Conservation (phyloP, 352 stramenopile species). For the Phytophthora brassicae region DNA sequence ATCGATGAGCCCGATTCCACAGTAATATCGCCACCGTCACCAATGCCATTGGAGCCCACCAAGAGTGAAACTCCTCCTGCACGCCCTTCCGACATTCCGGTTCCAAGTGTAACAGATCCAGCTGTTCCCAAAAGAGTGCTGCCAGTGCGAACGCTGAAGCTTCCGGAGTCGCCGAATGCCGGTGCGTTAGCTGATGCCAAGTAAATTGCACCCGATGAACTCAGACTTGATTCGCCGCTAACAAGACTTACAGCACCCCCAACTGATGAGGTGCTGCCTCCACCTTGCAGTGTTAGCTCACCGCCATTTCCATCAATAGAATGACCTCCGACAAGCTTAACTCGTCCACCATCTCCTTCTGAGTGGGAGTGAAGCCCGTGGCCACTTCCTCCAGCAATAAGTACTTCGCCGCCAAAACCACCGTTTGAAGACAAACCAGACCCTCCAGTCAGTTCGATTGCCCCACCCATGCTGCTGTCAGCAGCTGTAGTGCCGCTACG, state of each 20-base stretch:
- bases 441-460: conserved; percentile 42
- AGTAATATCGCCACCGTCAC: conserved; percentile 54
- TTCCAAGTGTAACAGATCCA: conserved; percentile 49
- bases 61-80: conserved; percentile 43
- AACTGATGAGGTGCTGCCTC: conserved; percentile 42
- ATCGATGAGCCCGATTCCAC: conserved; percentile 53
- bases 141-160: conserved; percentile 39
- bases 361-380: conserved; percentile 36
- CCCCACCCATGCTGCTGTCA: conserved; percentile 33
- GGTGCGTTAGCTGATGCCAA: conserved; percentile 40
- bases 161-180: conserved; percentile 47
- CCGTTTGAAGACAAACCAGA: conserved; percentile 50
- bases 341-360: conserved; percentile 37
- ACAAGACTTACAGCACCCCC: conserved; percentile 40
- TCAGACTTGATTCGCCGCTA: conserved; percentile 48
- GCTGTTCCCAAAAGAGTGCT: conserved; percentile 33
- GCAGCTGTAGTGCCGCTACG: conserved; percentile 35
- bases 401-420: conserved; percentile 44
- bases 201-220: conserved; percentile 45
- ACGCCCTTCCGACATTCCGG: conserved; percentile 39
- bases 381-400: conserved; percentile 39
- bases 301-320: conserved; percentile 45
- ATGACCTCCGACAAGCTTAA: conserved; percentile 38
- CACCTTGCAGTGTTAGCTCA: conserved; percentile 35
- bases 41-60: conserved; percentile 44